These are phyloP conservation scores for Candida dendrica DNA, from an alignment of 805 yeast genomes.

Conservation along the genomic window DNA sequence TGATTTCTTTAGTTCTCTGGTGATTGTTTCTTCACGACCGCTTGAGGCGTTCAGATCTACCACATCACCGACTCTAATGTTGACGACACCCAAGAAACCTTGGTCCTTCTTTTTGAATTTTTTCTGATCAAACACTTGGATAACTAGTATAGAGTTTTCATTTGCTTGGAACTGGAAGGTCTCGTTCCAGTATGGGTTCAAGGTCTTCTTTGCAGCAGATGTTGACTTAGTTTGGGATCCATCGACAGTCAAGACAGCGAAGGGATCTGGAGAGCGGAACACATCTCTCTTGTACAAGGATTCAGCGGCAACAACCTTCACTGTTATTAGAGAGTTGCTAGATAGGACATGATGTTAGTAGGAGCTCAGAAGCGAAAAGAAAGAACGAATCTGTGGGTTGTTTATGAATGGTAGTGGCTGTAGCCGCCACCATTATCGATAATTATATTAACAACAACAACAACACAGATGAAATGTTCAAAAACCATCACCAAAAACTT, in stretches of 20 bases:
- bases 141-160: conserved; percentile 78
- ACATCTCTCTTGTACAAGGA: conserved; percentile 93
- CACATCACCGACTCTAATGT: conserved; percentile 83
- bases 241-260: conserved; percentile 95
- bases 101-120: conserved; percentile 98
- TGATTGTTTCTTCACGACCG: conserved; percentile 69
- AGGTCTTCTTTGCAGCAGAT: conserved; percentile 84
- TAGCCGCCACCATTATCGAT: no score
- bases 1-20: conserved; percentile 85
- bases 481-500: neutral
- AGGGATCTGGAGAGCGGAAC: conserved; percentile 94
- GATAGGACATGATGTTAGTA: conserved; percentile 6
- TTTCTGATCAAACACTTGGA: conserved; percentile 95
- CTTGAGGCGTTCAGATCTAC: conserved; percentile 49
- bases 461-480: neutral
- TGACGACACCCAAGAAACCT: conserved; percentile 95
- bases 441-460: no score
- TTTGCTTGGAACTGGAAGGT: conserved; percentile 68
- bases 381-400: no score
- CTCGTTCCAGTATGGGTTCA: conserved; percentile 98
- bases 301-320: conserved; percentile 90
- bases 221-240: conserved; percentile 96
- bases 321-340: conserved; percentile 25
- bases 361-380: neutral
- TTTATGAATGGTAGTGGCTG: no score